Percentiles rank a stretch among this genome's conserved stretches.
These are phyloP conservation scores for Talinum fruticosum DNA, from an alignment of 148 eudicot species.

Conservation along the genomic window DNA sequence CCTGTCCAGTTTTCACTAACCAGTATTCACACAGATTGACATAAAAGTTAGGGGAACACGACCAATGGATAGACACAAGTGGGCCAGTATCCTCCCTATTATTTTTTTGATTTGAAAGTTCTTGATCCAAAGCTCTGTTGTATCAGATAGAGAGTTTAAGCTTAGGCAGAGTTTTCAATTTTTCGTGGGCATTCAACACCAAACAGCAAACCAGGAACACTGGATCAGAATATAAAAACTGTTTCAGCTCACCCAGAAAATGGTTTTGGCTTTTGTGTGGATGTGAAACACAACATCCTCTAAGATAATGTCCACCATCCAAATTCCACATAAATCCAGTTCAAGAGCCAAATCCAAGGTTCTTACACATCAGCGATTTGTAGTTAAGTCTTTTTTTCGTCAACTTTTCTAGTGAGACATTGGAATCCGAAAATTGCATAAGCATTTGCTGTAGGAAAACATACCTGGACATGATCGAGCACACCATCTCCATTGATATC, in stretches of 20 bases:
- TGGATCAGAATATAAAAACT: background rate
- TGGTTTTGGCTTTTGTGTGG: background rate
- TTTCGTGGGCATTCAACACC: background rate
- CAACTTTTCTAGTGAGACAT: too few relatives aligned
- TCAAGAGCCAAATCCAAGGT: background rate
- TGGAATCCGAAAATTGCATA: too few relatives aligned
- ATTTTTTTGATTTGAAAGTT: background rate
- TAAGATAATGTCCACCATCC: background rate
- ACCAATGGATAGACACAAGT: background rate
- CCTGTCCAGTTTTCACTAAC: too few relatives aligned
- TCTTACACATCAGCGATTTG: background rate
- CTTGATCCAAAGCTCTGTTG: background rate
- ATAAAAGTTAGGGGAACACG: background rate
- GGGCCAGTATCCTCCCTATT: background rate
- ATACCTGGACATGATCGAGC: constrained; percentile 97
- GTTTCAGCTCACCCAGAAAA: background rate
- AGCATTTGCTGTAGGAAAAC: background rate
- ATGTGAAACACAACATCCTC: background rate
- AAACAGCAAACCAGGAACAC: background rate
- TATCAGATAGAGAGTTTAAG: background rate
- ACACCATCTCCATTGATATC: constrained; percentile 99
- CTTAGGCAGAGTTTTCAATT: background rate
- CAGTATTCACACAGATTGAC: background rate
- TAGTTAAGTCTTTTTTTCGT: too few relatives aligned
- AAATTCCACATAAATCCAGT: background rate